Conservation (phyloP, 768 basidiomycete species). For the Xerocomus brunneocitrinus region DNA sequence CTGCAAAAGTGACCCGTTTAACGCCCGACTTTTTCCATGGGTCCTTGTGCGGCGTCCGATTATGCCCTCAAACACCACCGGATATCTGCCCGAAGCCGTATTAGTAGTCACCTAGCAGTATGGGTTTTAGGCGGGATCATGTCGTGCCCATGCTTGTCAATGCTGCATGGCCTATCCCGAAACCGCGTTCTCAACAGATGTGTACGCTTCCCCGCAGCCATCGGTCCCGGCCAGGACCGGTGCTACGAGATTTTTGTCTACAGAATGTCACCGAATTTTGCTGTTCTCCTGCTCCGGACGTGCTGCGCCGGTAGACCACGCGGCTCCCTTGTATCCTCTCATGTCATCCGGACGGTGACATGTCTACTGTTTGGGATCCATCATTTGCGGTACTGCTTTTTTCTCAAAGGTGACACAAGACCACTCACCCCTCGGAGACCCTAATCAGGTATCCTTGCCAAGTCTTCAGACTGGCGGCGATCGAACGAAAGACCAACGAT, state of each 20-base stretch:
- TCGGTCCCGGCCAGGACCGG: constrained; percentile 15
- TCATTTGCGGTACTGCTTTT: background rate
- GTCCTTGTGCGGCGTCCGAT: too few relatives aligned
- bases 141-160: too few relatives aligned
- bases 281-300: background rate
- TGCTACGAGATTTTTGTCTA: background rate
- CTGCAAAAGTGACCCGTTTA: too few relatives aligned
- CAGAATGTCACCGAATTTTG: background rate
- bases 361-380: background rate
- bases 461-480: background rate
- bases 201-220: constrained; percentile 1
- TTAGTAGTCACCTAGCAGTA: background rate
- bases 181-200: too few relatives aligned
- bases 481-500: background rate
- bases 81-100: too few relatives aligned
- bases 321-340: background rate
- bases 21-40: too few relatives aligned
- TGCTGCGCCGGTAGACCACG: background rate
- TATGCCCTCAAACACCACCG: background rate
- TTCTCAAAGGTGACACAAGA: background rate
- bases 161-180: too few relatives aligned
- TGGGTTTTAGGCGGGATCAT: background rate
- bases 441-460: background rate
- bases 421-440: constrained; percentile 1
- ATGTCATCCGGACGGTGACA: background rate